Evolutionary conservation across 2,329 filamentous ascomycete species (phyloP), one percentile per base, ranked within the genome.

Genomic region (Fusarium dlaminii): DNA sequence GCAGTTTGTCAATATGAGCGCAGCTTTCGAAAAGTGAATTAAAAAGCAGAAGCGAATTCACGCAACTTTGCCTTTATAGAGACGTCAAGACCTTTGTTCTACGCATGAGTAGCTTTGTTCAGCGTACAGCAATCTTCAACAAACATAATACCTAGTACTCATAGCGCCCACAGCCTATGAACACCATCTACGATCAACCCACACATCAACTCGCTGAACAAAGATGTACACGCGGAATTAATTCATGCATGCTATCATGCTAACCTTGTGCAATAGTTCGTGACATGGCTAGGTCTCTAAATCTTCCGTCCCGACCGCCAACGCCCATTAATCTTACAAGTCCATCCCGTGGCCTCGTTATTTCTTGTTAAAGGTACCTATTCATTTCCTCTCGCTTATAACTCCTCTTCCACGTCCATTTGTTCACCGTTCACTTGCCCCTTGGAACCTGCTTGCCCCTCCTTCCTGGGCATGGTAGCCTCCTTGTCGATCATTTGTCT

Each of bases 401-500:
- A 77, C 74, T 87, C 86, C 75, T 93, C 91, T 77, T 94, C 93
- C 51, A 91, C 87, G 20, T 94, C 92, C 92, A 94, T 94, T 65
- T 86, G 81, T 55, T 91, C 88, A 22, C 85, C 89, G 65, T 88
- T 88, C n/a, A 82, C 81, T 60, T 85, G 82, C 40, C 86, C 87
- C 75, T 88, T 87, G 42, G 86, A 80, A 39, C 80, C 81, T 20
- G 82, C 83, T 63, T 83, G 83, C 18, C 79, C 81, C 68, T 93
- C 88, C 84, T 92, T 92, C 82, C 90, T 92, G 27, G 96, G 94
- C 84, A 97, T 94, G 10, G 95, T 96, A 8, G 96, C 96, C 84
- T 99, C 96, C 86, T 98, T 98, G 86, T 98, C 96, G 80, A 99
- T 98, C 96, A 99, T 98, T 84, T 98, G 96, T 82, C 96, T 90